These are phyloP conservation scores for Lactarius sanguifluus DNA, from an alignment of 768 basidiomycete species.

Conservation along the genomic window DNA sequence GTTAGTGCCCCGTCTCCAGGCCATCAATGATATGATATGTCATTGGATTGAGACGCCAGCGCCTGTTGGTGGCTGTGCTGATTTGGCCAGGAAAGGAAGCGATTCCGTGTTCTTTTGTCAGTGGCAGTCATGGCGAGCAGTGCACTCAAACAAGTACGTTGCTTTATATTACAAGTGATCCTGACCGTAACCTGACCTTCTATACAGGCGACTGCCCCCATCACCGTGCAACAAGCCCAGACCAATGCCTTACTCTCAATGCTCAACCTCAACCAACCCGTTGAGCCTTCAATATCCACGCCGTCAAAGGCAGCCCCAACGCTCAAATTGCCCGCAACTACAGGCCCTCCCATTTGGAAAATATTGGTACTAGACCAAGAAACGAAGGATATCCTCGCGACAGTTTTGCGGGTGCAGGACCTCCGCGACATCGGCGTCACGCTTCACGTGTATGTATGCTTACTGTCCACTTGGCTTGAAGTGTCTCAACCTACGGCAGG, in stretches of 20 bases:
- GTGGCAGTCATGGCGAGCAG: constrained; percentile 43
- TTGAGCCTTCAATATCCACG: constrained; percentile 41
- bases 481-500: constrained; percentile 43
- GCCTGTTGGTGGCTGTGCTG: constrained; percentile 1
- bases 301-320: constrained; percentile 41
- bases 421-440: constrained; percentile 96
- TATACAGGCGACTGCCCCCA: constrained; percentile 40
- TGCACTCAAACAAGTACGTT: constrained; percentile 46
- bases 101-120: neutral
- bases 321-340: constrained; percentile 51
- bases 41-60: neutral
- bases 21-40: neutral
- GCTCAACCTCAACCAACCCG: constrained; percentile 77
- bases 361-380: constrained; percentile 91
- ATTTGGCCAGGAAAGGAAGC: neutral
- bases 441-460: constrained; percentile 81
- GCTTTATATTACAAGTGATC: neutral
- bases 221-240: constrained; percentile 86
- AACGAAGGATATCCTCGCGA: constrained; percentile 95
- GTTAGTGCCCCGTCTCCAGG: neutral
- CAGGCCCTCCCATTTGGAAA: constrained; percentile 90
- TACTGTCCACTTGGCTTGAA: neutral
- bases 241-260: constrained; percentile 80
- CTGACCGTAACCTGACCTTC: neutral
- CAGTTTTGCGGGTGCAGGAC: constrained; percentile 93